Percentiles rank a stretch among this genome's conserved stretches.
phyloP scores from a whole-genome alignment of 345 rosid genomes.

The Salix udensis region DNA sequence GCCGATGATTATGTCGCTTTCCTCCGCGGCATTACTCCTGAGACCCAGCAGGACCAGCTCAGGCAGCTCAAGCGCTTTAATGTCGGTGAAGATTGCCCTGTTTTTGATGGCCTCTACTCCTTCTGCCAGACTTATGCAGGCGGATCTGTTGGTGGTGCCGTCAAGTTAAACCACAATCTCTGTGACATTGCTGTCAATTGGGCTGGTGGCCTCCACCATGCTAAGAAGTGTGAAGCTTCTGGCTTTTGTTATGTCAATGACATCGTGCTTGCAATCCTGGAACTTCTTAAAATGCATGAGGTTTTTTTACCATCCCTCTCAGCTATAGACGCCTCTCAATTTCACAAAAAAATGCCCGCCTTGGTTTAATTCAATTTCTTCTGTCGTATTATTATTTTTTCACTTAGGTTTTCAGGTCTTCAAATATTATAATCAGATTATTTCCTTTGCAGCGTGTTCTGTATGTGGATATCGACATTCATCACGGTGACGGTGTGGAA shows the following conservation, averaged over 20 bases:
- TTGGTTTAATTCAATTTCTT: not conserved
- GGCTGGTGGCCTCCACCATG: constrained; percentile 77
- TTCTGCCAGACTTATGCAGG: constrained; percentile 76
- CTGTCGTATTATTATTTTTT: not conserved
- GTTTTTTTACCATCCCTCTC: constrained; percentile 19
- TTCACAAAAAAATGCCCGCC: not conserved
- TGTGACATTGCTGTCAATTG: constrained; percentile 64
- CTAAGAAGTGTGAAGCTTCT: constrained; percentile 69
- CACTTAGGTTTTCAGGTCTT: constrained; percentile 31
- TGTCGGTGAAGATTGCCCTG: constrained; percentile 73
- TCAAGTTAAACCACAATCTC: constrained; percentile 56
- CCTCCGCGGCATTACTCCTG: constrained; percentile 60
- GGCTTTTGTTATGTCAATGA: constrained; percentile 72
- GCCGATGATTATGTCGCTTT: constrained; percentile 63
- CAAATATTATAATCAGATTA: not conserved
- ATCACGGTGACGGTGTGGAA: constrained; percentile 69
- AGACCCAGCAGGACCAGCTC: constrained; percentile 64
- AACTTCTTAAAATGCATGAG: constrained; percentile 71
- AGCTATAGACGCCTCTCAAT: not conserved
- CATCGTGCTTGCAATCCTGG: constrained; percentile 65
- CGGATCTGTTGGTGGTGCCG: constrained; percentile 67
- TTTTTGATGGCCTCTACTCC: constrained; percentile 66
- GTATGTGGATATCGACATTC: constrained; percentile 67
- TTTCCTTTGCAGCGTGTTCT: constrained; percentile 50
- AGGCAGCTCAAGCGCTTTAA: constrained; percentile 67